These are phyloP conservation scores for Vicia sativa DNA, from an alignment of 306 rosid genomes.

Conservation along the genomic window DNA sequence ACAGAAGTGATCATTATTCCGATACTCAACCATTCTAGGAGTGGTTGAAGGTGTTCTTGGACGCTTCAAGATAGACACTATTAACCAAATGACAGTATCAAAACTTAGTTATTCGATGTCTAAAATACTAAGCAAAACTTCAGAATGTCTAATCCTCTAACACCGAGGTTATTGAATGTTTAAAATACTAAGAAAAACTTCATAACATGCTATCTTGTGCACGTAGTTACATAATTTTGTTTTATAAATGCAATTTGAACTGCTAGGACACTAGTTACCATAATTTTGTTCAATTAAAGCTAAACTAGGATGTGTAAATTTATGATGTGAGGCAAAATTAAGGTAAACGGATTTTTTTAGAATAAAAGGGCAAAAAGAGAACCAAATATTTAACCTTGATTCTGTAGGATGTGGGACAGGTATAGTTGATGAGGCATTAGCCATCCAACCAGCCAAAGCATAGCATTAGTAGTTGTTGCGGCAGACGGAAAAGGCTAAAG, in stretches of 20 bases:
- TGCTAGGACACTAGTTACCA: not conserved
- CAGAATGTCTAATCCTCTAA: too few species aligned
- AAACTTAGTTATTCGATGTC: slow-evolving; percentile 31
- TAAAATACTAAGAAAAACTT: not conserved
- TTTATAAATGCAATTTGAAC: slow-evolving; percentile 32
- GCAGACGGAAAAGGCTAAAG: slow-evolving; percentile 72
- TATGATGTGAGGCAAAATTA: not conserved
- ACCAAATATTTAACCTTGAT: slow-evolving; percentile 62
- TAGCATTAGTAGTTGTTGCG: slow-evolving; percentile 70
- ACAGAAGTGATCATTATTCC: slow-evolving; percentile 54
- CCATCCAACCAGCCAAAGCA: slow-evolving; percentile 85
- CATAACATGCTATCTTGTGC: slow-evolving; percentile 7
- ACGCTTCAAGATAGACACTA: slow-evolving; percentile 73
- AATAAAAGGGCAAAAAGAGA: not conserved
- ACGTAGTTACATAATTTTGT: not conserved
- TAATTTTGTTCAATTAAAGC: slow-evolving; percentile 6
- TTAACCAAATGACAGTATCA: slow-evolving; percentile 28
- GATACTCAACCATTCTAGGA: slow-evolving; percentile 73
- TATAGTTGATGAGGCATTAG: slow-evolving; percentile 77
- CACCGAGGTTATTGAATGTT: too few species aligned
- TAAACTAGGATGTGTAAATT: slow-evolving; percentile 18
- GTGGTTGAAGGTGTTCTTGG: slow-evolving; percentile 73
- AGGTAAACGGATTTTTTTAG: not conserved
- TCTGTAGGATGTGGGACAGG: slow-evolving; percentile 63
- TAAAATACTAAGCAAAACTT: slow-evolving; percentile 13